Evolutionary conservation across 2,329 filamentous ascomycete species (phyloP).

Genomic region (Aschersonia sp.): DNA sequence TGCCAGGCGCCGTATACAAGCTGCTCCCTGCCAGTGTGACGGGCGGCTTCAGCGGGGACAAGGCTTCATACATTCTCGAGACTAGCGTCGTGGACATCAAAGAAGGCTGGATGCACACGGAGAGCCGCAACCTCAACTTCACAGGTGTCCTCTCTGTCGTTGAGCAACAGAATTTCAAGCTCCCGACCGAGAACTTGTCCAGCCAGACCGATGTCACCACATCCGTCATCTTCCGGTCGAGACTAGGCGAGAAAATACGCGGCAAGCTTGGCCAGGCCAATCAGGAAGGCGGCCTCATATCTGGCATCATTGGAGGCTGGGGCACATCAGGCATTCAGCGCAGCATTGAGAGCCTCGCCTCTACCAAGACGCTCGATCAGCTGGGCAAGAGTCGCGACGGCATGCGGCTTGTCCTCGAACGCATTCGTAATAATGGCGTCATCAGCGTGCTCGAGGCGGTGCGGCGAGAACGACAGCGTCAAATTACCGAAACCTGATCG

Average conservation of each 20-base stretch:
- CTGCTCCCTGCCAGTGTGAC: slow-evolving; percentile 57
- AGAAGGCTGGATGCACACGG: slow-evolving; percentile 70
- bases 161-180: slow-evolving; percentile 56
- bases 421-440: slow-evolving; percentile 43
- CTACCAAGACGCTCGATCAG: slow-evolving; percentile 63
- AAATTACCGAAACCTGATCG: slow-evolving; percentile 7
- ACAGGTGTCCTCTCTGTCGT: slow-evolving; percentile 67
- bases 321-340: slow-evolving; percentile 59
- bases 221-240: slow-evolving; percentile 58
- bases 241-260: slow-evolving; percentile 53
- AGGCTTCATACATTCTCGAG: slow-evolving; percentile 69
- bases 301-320: slow-evolving; percentile 40
- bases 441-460: slow-evolving; percentile 43
- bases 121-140: slow-evolving; percentile 70
- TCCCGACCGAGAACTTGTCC: slow-evolving; percentile 15
- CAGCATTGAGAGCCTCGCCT: slow-evolving; percentile 66
- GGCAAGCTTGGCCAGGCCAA: slow-evolving; percentile 34
- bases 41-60: slow-evolving; percentile 47
- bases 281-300: slow-evolving; percentile 31
- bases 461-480: slow-evolving; percentile 26
- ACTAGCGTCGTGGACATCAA: slow-evolving; percentile 65
- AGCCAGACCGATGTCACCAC: slow-evolving; percentile 52
- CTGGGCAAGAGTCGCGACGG: slow-evolving; percentile 70
- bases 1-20: slow-evolving; percentile 61
- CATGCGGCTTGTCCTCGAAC: slow-evolving; percentile 68